A percentile compares a stretch with the other conserved stretches of the same genome.
Conservation (phyloP, 1,139 yeast species). For the Lodderomyces orthopsilosis region DNA sequence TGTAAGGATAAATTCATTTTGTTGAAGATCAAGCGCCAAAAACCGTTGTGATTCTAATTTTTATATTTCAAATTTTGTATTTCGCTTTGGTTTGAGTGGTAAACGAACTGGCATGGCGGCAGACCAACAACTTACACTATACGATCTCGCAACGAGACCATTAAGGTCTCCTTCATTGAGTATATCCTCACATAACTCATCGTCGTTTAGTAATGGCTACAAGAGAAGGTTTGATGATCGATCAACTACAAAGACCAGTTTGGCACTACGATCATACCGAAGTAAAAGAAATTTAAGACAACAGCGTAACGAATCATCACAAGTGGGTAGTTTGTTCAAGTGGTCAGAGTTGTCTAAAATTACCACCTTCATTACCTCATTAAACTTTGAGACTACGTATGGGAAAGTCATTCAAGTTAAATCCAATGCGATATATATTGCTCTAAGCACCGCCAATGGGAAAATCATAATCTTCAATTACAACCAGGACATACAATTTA, state of each 20-base stretch:
- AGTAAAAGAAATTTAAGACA: neutral
- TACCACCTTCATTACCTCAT: constrained; percentile 20
- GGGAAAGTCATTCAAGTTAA: constrained; percentile 52
- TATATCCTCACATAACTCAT: constrained; percentile 8
- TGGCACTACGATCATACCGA: constrained; percentile 16
- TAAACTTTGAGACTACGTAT: constrained; percentile 26
- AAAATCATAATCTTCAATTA: constrained; percentile 61
- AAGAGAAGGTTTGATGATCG: constrained; percentile 39
- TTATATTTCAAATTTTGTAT: too few relatives aligned
- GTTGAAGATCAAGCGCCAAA: neutral
- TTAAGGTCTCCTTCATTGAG: constrained; percentile 12
- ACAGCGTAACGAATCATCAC: neutral
- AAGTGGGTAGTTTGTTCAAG: constrained; percentile 14
- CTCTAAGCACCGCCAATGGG: constrained; percentile 64
- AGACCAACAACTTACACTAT: constrained; percentile 5
- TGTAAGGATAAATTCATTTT: constrained; percentile 78
- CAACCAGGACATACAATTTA: constrained; percentile 49
- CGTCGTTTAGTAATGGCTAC: constrained; percentile 4
- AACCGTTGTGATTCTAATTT: neutral
- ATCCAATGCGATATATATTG: constrained; percentile 49
- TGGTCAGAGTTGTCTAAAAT: constrained; percentile 29
- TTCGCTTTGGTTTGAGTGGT: neutral
- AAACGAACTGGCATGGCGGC: neutral
- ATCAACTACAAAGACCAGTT: constrained; percentile 30
- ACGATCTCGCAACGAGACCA: constrained; percentile 12